Evolutionary conservation across 2,329 filamentous ascomycete genomes (phyloP), one percentile per base, ranked within the genome.

Genomic region (Sclerotinia borealis): DNA sequence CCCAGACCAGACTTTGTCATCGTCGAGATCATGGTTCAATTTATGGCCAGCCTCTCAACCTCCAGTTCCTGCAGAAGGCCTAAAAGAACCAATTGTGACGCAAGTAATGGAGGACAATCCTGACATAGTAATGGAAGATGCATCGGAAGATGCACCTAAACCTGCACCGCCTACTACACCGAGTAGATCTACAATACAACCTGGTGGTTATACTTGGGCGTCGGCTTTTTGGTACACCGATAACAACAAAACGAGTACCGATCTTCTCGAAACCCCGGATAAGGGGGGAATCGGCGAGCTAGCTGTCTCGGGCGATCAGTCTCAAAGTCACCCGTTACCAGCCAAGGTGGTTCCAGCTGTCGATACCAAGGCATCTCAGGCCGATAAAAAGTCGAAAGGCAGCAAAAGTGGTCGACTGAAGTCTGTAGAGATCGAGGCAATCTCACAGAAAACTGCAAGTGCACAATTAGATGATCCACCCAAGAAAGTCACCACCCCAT

Each of bases 131-230:
- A 70, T 69, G 65, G 64, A 68, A 49, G 52, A 63, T 59, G 31
- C 39, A 58, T 31, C 58, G 36, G 31, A 54, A 34, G 51, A 63
- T 43, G 54, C 45, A 59, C 19, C 41, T 49, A 49, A 59, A 41
- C 19, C 52, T 59, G 27, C 54, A 63, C 11, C 27, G 19, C 37
- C 52, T 29, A n/a, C 52, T 56, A 49, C 50, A 49, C 31, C 60
- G 50, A 56, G 50, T 62, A 62, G 51, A 56, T 62, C 60, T 56
- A 62, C 59, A 45, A 31, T 29, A 39, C 51, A 59, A 59, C 29
- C 45, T 63, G 45, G 61, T 59, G 84, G 83, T 15, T 89, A 89
- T 0, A 90, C 87, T 0, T 93, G 90, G 90, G 90, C 88, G 27
- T 62, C 60, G 60, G 60, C 60, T 0, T 93, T 93, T 68, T 93